These are phyloP conservation scores for Alternaria sp. DNA, from an alignment of 2,329 filamentous ascomycete species.

Conservation along the genomic window DNA sequence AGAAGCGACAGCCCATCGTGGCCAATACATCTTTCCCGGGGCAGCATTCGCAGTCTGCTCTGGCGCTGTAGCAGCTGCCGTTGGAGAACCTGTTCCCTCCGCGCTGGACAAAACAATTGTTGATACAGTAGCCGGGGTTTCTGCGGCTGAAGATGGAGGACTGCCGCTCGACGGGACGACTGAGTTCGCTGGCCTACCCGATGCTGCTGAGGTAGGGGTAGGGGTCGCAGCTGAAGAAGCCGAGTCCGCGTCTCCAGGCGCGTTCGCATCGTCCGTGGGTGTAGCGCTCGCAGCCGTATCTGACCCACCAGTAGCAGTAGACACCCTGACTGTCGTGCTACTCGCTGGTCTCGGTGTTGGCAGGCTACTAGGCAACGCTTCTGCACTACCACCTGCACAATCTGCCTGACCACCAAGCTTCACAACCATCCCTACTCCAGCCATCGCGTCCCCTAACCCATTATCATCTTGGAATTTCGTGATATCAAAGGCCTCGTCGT, in stretches of 20 bases:
- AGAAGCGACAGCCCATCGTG: not conserved
- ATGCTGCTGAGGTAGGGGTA: not conserved
- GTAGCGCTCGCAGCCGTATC: not conserved
- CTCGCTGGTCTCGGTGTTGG: conserved; percentile 6
- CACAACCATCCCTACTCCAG: conserved; percentile 44
- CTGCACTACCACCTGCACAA: conserved; percentile 17
- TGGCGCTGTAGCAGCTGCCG: conserved; percentile 4
- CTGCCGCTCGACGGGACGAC: not conserved
- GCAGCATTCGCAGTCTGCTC: conserved; percentile 25
- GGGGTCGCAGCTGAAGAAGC: not conserved
- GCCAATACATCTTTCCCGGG: not conserved
- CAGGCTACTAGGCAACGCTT: conserved; percentile 8
- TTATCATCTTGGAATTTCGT: conserved; percentile 40
- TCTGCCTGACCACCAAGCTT: conserved; percentile 35
- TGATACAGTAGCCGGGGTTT: conserved; percentile 1
- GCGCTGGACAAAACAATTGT: conserved; percentile 5
- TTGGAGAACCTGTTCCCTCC: conserved; percentile 1
- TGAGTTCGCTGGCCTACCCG: not conserved
- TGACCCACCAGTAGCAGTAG: not conserved
- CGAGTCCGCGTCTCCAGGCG: not conserved
- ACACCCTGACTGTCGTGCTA: not conserved
- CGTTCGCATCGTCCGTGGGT: not conserved
- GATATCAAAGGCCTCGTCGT: conserved; percentile 36
- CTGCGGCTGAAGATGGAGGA: not conserved
- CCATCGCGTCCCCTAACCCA: conserved; percentile 33